Conservation (phyloP, 768 basidiomycete species). For the Boletus rubroflammeus region DNA sequence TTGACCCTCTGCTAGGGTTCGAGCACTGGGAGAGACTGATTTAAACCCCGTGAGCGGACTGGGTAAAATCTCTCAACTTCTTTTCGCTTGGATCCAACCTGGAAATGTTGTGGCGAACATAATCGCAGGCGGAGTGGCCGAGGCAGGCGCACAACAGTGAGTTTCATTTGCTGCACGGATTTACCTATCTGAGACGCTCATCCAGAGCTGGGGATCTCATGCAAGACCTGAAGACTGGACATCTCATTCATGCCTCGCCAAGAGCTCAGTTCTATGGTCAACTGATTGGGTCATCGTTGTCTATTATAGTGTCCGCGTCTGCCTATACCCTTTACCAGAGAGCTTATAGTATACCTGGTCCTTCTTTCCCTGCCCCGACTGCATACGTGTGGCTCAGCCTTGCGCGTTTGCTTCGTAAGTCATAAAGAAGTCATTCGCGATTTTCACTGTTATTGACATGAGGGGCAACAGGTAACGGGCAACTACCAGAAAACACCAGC, state of each 20-base stretch:
- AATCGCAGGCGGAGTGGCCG: conserved; percentile 94
- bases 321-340: conserved; percentile 85
- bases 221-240: conserved; percentile 98
- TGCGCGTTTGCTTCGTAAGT: conserved; percentile 71
- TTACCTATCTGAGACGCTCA: conserved; percentile 1
- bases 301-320: conserved; percentile 84
- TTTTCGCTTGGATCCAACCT: conserved; percentile 93
- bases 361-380: conserved; percentile 93
- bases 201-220: conserved; percentile 90
- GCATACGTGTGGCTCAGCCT: conserved; percentile 91
- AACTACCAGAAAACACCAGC: conserved; percentile 71
- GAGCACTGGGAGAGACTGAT: conserved; percentile 95
- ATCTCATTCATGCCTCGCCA: conserved; percentile 87
- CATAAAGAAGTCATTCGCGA: not conserved
- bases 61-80: conserved; percentile 90
- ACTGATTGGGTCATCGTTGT: conserved; percentile 83
- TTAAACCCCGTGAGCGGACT: conserved; percentile 89
- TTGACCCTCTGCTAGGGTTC: conserved; percentile 52
- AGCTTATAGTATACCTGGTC: conserved; percentile 87
- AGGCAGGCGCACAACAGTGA: conserved; percentile 91
- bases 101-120: conserved; percentile 97
- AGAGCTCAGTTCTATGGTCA: conserved; percentile 94
- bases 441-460: conserved; percentile 1
- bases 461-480: conserved; percentile 61
- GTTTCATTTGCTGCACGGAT: conserved; percentile 17